These are phyloP conservation scores for Penicillium silybi DNA, from an alignment of 495 filamentous ascomycete genomes.

Conservation along the genomic window DNA sequence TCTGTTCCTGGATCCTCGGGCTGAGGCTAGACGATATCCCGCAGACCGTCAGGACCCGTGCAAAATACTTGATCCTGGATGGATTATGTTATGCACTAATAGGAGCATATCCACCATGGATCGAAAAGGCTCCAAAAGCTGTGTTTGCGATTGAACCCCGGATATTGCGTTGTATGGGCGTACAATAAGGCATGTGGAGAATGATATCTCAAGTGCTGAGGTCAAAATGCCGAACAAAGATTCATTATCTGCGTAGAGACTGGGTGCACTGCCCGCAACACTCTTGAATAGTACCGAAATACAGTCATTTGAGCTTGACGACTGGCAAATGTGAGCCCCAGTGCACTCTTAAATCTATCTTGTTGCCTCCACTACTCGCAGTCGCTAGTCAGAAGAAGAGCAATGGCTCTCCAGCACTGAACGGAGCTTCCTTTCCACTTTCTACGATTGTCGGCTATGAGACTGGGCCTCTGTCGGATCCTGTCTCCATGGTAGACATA, in stretches of 20 bases:
- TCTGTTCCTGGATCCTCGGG: constrained; percentile 10
- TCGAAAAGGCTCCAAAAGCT: constrained; percentile 31
- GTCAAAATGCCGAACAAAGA: not conserved
- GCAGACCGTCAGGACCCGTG: constrained; percentile 14
- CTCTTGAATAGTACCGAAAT: constrained; percentile 41
- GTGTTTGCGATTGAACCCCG: constrained; percentile 30
- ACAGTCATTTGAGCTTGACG: constrained; percentile 42
- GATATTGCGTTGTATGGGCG: constrained; percentile 29
- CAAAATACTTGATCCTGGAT: constrained; percentile 45
- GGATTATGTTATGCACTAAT: constrained; percentile 40
- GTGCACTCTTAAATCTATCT: constrained; percentile 29
- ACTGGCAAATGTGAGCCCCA: constrained; percentile 37
- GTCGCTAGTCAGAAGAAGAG: constrained; percentile 21
- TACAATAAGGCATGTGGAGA: constrained; percentile 18
- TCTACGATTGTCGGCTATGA: constrained; percentile 36
- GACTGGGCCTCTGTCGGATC: constrained; percentile 35
- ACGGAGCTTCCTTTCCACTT: constrained; percentile 28
- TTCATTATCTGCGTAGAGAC: constrained; percentile 2
- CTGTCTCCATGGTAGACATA: constrained; percentile 35
- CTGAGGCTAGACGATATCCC: constrained; percentile 8
- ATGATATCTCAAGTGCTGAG: not conserved
- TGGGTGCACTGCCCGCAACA: constrained; percentile 31
- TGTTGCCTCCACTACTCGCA: constrained; percentile 41
- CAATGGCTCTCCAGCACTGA: not conserved
- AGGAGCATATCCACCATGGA: constrained; percentile 39